Evolutionary conservation across 805 yeast genomes (phyloP), one percentile per base, ranked within the genome.

Genomic region (Suhomyces xylopsoci): DNA sequence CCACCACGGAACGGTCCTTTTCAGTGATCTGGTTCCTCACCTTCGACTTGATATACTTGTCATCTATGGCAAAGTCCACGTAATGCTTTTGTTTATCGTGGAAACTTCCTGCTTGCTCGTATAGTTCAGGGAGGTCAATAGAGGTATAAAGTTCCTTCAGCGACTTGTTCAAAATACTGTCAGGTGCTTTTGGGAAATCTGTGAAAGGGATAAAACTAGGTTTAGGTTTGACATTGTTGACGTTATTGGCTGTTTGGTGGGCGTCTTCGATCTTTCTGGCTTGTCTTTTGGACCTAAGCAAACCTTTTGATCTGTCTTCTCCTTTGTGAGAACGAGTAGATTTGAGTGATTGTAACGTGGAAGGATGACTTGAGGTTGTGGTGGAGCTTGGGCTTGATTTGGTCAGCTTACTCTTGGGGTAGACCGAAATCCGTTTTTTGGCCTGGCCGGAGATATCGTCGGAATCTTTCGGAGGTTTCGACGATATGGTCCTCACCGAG

Each of bases 111-210:
- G 41, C 28, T 30, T 28, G 48, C 14, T 30, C 41, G 32, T 19
- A 34, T 12, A 19, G 17, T 15, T 30, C 43, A 9, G 34, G 20
- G n/a, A 24, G 40, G n/a, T 40, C 47, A 22, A 61, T 58, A 24
- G 51, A 48, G 9, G 54, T 51, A 50, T 60, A 64, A 9, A 66
- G 45, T 20, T 63, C 63, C 9, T 61, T 57, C 6, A 51, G 45
- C n/a, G 64, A 51, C 52, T 51, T 55, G 14, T 56, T 49, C 24
- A 54, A 44, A 10, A 65, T 47, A 25, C 50, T 45, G 28, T 59
- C 55, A 36, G 74, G 65, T 44, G 67, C 60, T 55, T 59, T 63
- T 19, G 77, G 77, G 51, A 73, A 71, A 46, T 67, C 58, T 49
- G 61, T 57, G 28, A 69, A 66, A 1, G 74, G 64, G 19, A 73